Evolutionary conservation across 257 asterid genomes (phyloP).

Genomic region (Handroanthus guayacan): DNA sequence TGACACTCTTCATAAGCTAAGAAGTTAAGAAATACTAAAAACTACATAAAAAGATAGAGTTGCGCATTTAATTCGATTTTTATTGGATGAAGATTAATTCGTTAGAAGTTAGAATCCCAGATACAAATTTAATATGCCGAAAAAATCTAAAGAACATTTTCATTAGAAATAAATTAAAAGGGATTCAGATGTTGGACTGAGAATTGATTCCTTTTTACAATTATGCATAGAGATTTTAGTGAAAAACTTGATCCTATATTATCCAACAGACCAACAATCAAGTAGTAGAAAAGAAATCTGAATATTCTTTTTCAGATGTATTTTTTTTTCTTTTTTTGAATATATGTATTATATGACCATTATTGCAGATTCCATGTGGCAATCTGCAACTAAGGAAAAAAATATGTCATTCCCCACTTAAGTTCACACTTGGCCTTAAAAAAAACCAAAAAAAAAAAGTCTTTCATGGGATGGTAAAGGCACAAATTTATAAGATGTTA

Average conservation of each 20-base stretch:
- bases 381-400: neutral
- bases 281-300: constrained; percentile 22
- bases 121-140: too few species aligned
- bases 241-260: constrained; percentile 33
- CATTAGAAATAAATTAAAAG: neutral
- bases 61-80: too few species aligned
- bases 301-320: neutral
- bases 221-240: neutral
- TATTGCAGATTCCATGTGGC: constrained; percentile 7
- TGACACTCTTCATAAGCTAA: too few species aligned
- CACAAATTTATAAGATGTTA: too few species aligned
- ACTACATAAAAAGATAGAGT: too few species aligned
- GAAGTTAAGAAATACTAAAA: too few species aligned
- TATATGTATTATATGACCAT: neutral
- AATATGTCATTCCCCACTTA: neutral
- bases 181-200: constrained; percentile 21
- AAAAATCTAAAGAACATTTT: too few species aligned
- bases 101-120: too few species aligned
- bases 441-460: neutral
- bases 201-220: constrained; percentile 20
- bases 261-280: constrained; percentile 34
- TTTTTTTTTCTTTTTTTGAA: neutral
- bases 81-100: too few species aligned
- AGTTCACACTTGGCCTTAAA: constrained; percentile 11
- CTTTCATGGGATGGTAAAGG: neutral